phyloP scores from a whole-genome alignment of 1,139 yeast genomes.

The Pichia sp. region DNA sequence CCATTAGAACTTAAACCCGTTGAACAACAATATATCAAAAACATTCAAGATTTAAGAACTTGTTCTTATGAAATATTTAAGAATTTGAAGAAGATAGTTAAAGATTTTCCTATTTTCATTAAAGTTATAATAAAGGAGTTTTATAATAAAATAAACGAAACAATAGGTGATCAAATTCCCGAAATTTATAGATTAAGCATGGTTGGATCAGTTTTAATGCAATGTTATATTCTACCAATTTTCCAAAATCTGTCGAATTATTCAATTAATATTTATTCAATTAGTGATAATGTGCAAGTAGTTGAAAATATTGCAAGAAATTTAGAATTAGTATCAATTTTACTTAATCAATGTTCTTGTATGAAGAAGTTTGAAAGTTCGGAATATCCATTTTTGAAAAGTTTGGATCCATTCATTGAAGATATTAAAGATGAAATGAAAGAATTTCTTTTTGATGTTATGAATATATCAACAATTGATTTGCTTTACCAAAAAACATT shows the following conservation, averaged over 20 bases:
- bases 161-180: slow-evolving; percentile 38
- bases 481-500: slow-evolving; percentile 59
- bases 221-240: slow-evolving; percentile 59
- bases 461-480: slow-evolving; percentile 55
- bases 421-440: slow-evolving; percentile 44
- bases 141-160: slow-evolving; percentile 31
- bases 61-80: slow-evolving; percentile 52
- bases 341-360: slow-evolving; percentile 58
- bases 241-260: slow-evolving; percentile 63
- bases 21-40: slow-evolving; percentile 59
- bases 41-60: slow-evolving; percentile 72
- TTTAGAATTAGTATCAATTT: slow-evolving; percentile 51
- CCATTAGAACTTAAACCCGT: slow-evolving; percentile 80
- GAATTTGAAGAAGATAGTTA: slow-evolving; percentile 36
- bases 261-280: slow-evolving; percentile 37
- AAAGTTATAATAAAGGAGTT: slow-evolving; percentile 42
- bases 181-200: slow-evolving; percentile 54
- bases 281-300: slow-evolving; percentile 20
- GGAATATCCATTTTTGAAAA: slow-evolving; percentile 26
- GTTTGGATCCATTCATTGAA: slow-evolving; percentile 64
- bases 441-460: slow-evolving; percentile 40
- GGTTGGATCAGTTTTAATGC: slow-evolving; percentile 62
- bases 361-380: slow-evolving; percentile 58
- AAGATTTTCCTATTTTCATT: slow-evolving; percentile 57
- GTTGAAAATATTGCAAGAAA: slow-evolving; percentile 38